Evolutionary conservation across 1,284 basidiomycete species (phyloP).

Genomic region (Cutaneotrichosporon sp.): DNA sequence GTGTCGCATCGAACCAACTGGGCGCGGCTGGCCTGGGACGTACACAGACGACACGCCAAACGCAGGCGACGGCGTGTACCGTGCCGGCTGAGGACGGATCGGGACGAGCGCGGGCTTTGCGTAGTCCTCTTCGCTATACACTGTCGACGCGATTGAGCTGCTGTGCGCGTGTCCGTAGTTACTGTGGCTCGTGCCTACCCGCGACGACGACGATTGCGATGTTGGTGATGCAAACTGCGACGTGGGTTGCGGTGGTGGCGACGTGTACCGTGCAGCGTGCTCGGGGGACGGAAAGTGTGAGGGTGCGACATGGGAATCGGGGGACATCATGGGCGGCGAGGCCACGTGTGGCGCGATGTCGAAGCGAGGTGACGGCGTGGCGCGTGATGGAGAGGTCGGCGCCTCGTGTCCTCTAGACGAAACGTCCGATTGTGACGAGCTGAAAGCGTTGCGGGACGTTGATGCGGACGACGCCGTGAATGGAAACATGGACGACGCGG

Average conservation of each 20-base stretch:
- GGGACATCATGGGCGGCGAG: not conserved
- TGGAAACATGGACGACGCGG: constrained; percentile 33
- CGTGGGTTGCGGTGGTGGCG: not conserved
- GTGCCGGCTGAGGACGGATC: constrained; percentile 35
- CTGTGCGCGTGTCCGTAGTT: constrained; percentile 1
- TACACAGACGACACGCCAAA: constrained; percentile 25
- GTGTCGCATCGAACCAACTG: constrained; percentile 32
- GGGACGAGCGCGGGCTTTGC: constrained; percentile 37
- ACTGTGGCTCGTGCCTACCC: not conserved
- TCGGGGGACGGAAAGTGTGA: not conserved
- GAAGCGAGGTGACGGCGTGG: not conserved
- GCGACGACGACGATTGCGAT: not conserved
- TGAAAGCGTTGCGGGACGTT: constrained; percentile 10
- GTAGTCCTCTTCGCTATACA: constrained; percentile 13
- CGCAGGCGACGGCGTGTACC: constrained; percentile 32
- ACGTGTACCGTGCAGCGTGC: not conserved
- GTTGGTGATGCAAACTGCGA: constrained; percentile 3
- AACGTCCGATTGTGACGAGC: not conserved
- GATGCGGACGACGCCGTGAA: constrained; percentile 35
- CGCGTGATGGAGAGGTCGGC: not conserved
- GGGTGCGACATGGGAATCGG: not conserved
- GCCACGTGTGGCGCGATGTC: not conserved
- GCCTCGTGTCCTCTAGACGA: not conserved
- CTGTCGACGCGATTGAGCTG: constrained; percentile 10
- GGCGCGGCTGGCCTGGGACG: constrained; percentile 47